These are phyloP conservation scores for Euphorbia lathyris DNA, from an alignment of 345 rosid species.

Conservation along the genomic window DNA sequence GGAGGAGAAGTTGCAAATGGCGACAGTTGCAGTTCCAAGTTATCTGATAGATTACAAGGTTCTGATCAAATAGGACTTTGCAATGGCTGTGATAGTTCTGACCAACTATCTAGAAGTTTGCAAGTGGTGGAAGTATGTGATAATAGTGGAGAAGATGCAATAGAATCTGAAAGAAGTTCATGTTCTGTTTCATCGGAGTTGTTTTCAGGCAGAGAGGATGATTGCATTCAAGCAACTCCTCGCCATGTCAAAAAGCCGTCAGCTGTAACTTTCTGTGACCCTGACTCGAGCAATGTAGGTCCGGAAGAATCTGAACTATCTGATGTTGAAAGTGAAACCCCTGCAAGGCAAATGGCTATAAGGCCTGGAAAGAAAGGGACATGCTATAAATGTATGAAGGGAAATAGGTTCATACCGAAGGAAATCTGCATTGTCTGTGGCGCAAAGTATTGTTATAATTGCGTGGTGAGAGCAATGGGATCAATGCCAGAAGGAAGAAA, in stretches of 20 bases:
- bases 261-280: conserved; percentile 54
- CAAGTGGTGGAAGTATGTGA: conserved; percentile 16
- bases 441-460: conserved; percentile 67
- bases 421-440: conserved; percentile 83
- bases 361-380: conserved; percentile 71
- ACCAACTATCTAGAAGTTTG: conserved; percentile 17
- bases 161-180: conserved; percentile 33
- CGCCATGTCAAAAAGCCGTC: conserved; percentile 40
- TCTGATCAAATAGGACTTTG: conserved; percentile 21
- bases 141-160: conserved; percentile 7
- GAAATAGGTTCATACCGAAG: conserved; percentile 61
- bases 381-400: conserved; percentile 68
- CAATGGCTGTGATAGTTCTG: conserved; percentile 20
- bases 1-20: conserved; percentile 13
- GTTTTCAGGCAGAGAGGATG: conserved; percentile 38
- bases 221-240: conserved; percentile 22
- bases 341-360: conserved; percentile 36
- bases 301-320: conserved; percentile 38
- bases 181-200: conserved; percentile 30
- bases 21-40: conserved; percentile 7
- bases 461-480: conserved; percentile 83
- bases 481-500: conserved; percentile 94
- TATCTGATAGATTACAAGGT: conserved; percentile 21
- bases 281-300: conserved; percentile 32
- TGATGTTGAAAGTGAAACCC: conserved; percentile 30